These are phyloP conservation scores for Boletus sp. DNA, from an alignment of 1,284 basidiomycete species.

Conservation along the genomic window DNA sequence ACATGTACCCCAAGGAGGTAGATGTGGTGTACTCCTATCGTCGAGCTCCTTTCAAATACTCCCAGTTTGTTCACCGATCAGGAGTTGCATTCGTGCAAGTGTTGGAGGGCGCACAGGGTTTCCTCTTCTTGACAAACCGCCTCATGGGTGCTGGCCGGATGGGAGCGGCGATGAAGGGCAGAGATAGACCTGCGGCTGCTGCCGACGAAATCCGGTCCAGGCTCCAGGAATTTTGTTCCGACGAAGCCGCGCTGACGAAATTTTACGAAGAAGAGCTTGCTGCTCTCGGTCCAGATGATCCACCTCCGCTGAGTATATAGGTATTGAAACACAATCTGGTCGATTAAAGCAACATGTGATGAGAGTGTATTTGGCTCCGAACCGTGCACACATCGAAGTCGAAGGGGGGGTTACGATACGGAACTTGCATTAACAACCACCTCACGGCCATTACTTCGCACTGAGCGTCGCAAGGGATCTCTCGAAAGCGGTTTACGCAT, in stretches of 20 bases:
- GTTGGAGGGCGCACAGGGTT: slow-evolving; percentile 72
- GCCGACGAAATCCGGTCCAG: slow-evolving; percentile 60
- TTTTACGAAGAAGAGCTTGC: slow-evolving; percentile 76
- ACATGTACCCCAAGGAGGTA: slow-evolving; percentile 72
- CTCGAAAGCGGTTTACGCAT: slow-evolving; percentile 82
- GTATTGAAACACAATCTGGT: slow-evolving; percentile 11
- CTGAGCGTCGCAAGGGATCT: slow-evolving; percentile 59
- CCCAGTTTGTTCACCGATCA: slow-evolving; percentile 85
- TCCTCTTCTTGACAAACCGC: slow-evolving; percentile 85
- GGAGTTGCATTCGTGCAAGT: slow-evolving; percentile 88
- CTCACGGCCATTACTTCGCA: slow-evolving; percentile 67
- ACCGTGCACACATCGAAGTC: slow-evolving; percentile 8
- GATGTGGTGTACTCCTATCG: slow-evolving; percentile 91
- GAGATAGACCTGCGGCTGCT: slow-evolving; percentile 45
- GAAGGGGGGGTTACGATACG: slow-evolving; percentile 47
- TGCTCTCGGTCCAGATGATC: slow-evolving; percentile 54
- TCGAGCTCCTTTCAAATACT: slow-evolving; percentile 69
- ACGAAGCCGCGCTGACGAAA: slow-evolving; percentile 46
- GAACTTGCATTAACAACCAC: slow-evolving; percentile 69
- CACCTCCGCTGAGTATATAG: slow-evolving; percentile 51
- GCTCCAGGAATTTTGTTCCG: slow-evolving; percentile 65
- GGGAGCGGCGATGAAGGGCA: slow-evolving; percentile 50
- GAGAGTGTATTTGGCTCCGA: slow-evolving; percentile 2
- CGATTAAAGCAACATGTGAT: slow-evolving; percentile 9
- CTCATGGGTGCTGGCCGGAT: slow-evolving; percentile 67